Percentiles rank a stretch among this genome's conserved stretches.
Evolutionary conservation across 2,329 filamentous ascomycete genomes (phyloP).

Genomic region (Lachnellula willkommii): DNA sequence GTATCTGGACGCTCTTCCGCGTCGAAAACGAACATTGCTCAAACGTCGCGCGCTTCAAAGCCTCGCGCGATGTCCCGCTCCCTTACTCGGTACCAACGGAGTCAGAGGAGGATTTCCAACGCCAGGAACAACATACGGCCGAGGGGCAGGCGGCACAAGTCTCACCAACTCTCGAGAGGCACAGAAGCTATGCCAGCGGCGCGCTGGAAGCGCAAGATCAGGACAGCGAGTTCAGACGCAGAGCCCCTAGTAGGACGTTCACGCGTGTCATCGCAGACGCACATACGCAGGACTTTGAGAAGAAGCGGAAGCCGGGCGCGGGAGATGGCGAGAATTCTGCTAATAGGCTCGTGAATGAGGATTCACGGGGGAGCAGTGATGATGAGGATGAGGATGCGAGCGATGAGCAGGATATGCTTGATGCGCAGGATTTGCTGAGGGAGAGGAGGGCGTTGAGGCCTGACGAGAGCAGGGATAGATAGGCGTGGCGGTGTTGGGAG

Average conservation of each 20-base stretch:
- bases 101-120: slow-evolving; percentile 15
- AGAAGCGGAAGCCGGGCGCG: slow-evolving; percentile 50
- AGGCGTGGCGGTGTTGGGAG: neutral
- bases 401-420: slow-evolving; percentile 22
- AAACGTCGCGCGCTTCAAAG: slow-evolving; percentile 86
- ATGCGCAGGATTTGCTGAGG: slow-evolving; percentile 19
- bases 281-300: slow-evolving; percentile 88
- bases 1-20: slow-evolving; percentile 86
- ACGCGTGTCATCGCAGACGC: slow-evolving; percentile 72
- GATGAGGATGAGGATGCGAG: slow-evolving; percentile 22
- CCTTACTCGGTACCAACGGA: slow-evolving; percentile 52
- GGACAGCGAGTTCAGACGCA: slow-evolving; percentile 1
- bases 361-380: slow-evolving; percentile 5
- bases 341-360: slow-evolving; percentile 7
- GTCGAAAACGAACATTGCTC: slow-evolving; percentile 97
- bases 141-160: slow-evolving; percentile 12
- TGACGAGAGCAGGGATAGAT: neutral
- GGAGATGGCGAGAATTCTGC: slow-evolving; percentile 11
- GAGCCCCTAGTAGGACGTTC: slow-evolving; percentile 33
- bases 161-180: slow-evolving; percentile 14
- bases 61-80: slow-evolving; percentile 78
- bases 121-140: neutral
- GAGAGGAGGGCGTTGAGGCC: slow-evolving; percentile 2
- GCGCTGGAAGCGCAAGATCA: slow-evolving; percentile 21
- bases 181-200: slow-evolving; percentile 18